A percentile compares a stretch with the other conserved stretches of the same genome.
phyloP scores from a whole-genome alignment of 805 yeast genomes.

The Yamadazyma tumulicola region DNA sequence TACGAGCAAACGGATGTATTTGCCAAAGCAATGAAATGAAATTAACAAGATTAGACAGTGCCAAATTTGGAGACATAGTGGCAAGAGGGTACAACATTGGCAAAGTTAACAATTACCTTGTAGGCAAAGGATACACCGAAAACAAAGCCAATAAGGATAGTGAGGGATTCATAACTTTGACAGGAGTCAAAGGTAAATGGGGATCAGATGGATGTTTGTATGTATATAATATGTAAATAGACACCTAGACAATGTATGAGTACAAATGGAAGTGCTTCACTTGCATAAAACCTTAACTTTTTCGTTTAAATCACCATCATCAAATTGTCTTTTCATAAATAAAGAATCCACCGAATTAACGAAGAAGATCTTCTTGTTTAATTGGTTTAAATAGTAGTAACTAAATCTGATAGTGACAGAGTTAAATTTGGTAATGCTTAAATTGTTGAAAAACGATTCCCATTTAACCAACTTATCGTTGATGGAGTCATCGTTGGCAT shows the following conservation, averaged over 20 bases:
- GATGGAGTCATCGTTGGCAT: slow-evolving; percentile 16
- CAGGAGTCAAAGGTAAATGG: slow-evolving; percentile 53
- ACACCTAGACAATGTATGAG: not conserved
- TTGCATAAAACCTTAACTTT: slow-evolving; percentile 11
- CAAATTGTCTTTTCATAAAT: slow-evolving; percentile 11
- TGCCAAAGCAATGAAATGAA: slow-evolving; percentile 61
- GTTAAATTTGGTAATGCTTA: slow-evolving; percentile 21
- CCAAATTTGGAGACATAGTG: slow-evolving; percentile 48
- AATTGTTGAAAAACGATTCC: slow-evolving; percentile 22
- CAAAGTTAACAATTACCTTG: slow-evolving; percentile 27
- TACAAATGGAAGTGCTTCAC: slow-evolving; percentile 2
- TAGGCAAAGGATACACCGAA: slow-evolving; percentile 13
- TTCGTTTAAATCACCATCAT: slow-evolving; percentile 7
- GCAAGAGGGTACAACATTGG: slow-evolving; percentile 69
- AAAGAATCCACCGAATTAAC: slow-evolving; percentile 14
- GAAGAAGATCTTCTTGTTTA: slow-evolving; percentile 27
- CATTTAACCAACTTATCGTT: slow-evolving; percentile 25
- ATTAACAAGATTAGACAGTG: slow-evolving; percentile 33
- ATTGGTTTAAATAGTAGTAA: slow-evolving; percentile 26
- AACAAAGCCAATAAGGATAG: slow-evolving; percentile 9
- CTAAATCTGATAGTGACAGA: slow-evolving; percentile 23
- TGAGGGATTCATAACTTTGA: slow-evolving; percentile 41
- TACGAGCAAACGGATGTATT: slow-evolving; percentile 52
- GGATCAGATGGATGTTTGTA: slow-evolving; percentile 75
- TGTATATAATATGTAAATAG: slow-evolving; percentile 17